Percentiles rank a stretch among this genome's conserved stretches.
These are phyloP conservation scores for Sphaceloma murrayae DNA, from an alignment of 2,329 filamentous ascomycete species.

Conservation along the genomic window DNA sequence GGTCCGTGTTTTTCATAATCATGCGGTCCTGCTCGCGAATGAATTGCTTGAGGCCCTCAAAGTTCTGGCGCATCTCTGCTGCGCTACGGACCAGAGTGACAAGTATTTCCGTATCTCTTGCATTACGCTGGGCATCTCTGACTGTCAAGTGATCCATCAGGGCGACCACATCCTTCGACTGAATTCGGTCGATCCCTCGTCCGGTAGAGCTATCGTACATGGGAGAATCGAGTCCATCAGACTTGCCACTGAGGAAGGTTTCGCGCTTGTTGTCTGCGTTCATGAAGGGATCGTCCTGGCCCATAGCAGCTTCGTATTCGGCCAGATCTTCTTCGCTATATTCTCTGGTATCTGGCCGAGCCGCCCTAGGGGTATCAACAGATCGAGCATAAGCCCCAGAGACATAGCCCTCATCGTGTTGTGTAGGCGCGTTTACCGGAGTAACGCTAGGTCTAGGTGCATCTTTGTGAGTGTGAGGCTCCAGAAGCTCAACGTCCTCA, in stretches of 20 bases:
- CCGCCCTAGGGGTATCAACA: slow-evolving; percentile 10
- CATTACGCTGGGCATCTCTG: slow-evolving; percentile 89
- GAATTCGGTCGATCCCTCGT: slow-evolving; percentile 77
- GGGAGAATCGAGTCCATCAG: slow-evolving; percentile 80
- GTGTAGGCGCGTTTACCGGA: slow-evolving; percentile 15
- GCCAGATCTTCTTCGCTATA: slow-evolving; percentile 13
- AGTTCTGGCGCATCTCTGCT: slow-evolving; percentile 92
- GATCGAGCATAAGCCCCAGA: slow-evolving; percentile 20
- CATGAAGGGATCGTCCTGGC: slow-evolving; percentile 56
- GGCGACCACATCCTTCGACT: slow-evolving; percentile 92
- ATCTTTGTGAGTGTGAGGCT: slow-evolving; percentile 16
- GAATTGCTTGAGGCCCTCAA: slow-evolving; percentile 89
- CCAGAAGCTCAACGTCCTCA: slow-evolving; percentile 9
- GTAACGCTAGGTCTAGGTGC: slow-evolving; percentile 13
- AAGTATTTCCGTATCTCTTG: slow-evolving; percentile 90
- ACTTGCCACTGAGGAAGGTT: slow-evolving; percentile 76
- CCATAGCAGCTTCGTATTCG: slow-evolving; percentile 34
- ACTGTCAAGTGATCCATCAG: slow-evolving; percentile 98
- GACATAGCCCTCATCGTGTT: slow-evolving; percentile 19
- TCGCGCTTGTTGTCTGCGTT: slow-evolving; percentile 41
- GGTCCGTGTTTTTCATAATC: slow-evolving; percentile 77
- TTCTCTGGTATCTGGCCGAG: not conserved
- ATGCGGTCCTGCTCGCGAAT: slow-evolving; percentile 83
- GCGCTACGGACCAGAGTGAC: slow-evolving; percentile 89
- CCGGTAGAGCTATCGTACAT: slow-evolving; percentile 86